Conservation (phyloP, 768 basidiomycete genomes). For the Chiua virens region DNA sequence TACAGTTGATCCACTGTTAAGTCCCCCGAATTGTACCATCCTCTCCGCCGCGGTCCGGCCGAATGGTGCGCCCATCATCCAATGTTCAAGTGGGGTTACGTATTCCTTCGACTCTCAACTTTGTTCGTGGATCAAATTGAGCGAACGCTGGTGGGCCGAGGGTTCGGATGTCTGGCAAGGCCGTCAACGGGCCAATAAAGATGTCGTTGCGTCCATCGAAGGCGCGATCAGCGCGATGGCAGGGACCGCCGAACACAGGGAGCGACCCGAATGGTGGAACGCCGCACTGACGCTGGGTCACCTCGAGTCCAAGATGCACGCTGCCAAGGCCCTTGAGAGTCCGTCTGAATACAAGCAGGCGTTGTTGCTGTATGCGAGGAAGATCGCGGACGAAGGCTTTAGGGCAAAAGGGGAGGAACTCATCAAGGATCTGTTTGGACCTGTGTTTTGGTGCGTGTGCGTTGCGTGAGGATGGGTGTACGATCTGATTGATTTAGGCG, state of each 20-base stretch:
- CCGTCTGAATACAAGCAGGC: slow-evolving; percentile 81
- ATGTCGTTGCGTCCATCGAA: slow-evolving; percentile 53
- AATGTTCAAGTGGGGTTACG: slow-evolving; percentile 73
- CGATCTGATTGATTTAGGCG: slow-evolving; percentile 45
- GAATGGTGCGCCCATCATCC: slow-evolving; percentile 78
- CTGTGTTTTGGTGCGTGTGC: slow-evolving; percentile 76
- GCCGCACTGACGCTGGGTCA: slow-evolving; percentile 84
- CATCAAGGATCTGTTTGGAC: slow-evolving; percentile 86
- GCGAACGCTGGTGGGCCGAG: slow-evolving; percentile 82
- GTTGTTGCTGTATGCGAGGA: slow-evolving; percentile 74
- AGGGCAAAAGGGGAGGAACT: slow-evolving; percentile 88
- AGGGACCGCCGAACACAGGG: slow-evolving; percentile 38
- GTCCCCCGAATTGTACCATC: slow-evolving; percentile 57
- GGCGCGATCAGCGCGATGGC: slow-evolving; percentile 53
- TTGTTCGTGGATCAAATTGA: slow-evolving; percentile 69
- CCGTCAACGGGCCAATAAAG: slow-evolving; percentile 55
- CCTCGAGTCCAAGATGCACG: slow-evolving; percentile 79
- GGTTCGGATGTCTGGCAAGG: slow-evolving; percentile 84
- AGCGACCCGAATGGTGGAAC: slow-evolving; percentile 76
- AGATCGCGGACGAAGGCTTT: slow-evolving; percentile 88
- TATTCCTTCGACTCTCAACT: slow-evolving; percentile 77
- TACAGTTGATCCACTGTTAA: slow-evolving; percentile 60
- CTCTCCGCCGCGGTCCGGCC: slow-evolving; percentile 66
- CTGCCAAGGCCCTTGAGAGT: slow-evolving; percentile 74
- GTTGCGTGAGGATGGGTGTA: not conserved